These are phyloP conservation scores for Amyloporia xantha DNA, from an alignment of 768 basidiomycete species.

Conservation along the genomic window DNA sequence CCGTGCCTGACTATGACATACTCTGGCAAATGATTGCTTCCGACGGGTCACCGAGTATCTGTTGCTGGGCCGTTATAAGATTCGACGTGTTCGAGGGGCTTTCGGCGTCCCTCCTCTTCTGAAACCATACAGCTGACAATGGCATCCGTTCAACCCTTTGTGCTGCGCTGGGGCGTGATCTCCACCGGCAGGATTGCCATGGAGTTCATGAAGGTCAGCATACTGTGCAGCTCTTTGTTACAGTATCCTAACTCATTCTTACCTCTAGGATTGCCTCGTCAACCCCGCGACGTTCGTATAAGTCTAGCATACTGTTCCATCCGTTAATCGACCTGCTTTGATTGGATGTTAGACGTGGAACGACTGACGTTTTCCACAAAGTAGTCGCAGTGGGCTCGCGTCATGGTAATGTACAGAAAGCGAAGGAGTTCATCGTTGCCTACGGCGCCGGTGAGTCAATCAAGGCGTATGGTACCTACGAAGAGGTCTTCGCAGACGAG, in stretches of 20 bases:
- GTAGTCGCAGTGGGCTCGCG: constrained; percentile 76
- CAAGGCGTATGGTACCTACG: constrained; percentile 69
- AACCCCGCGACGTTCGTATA: constrained; percentile 65
- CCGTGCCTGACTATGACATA: constrained; percentile 3
- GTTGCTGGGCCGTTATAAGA: not conserved
- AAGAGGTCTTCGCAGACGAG: constrained; percentile 63
- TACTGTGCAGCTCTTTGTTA: not conserved
- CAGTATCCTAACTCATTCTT: not conserved
- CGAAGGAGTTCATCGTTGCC: constrained; percentile 57
- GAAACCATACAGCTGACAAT: not conserved
- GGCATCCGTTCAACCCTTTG: constrained; percentile 27
- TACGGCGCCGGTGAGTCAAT: constrained; percentile 46
- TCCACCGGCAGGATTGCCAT: constrained; percentile 72
- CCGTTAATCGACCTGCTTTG: not conserved
- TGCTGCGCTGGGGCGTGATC: constrained; percentile 80
- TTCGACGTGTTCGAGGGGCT: not conserved
- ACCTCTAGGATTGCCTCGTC: constrained; percentile 58
- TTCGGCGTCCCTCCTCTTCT: not conserved
- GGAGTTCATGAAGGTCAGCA: constrained; percentile 56
- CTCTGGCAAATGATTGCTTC: not conserved
- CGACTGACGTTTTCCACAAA: constrained; percentile 61
- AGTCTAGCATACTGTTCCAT: no score
- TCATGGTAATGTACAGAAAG: constrained; percentile 44
- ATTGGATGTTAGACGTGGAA: constrained; percentile 44
- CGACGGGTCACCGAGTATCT: constrained; percentile 1